Base-by-base conservation (phyloP, 2,329 filamentous ascomycete species). In the Allantophomopsis lycopodina region DNA sequence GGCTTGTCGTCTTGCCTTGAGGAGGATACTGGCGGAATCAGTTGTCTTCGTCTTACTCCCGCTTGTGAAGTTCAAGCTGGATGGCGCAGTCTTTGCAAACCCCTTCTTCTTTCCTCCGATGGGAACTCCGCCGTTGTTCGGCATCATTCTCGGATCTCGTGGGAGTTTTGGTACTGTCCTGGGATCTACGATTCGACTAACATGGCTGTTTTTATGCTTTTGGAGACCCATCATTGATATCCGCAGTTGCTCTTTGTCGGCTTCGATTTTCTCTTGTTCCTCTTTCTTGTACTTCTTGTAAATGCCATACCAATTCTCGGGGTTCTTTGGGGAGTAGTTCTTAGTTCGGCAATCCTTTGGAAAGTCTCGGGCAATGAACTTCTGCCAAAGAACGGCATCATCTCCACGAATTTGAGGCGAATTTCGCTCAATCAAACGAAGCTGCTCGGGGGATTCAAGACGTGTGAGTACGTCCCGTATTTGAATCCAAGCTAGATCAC, bases 291-390 rank as follows among this genome's bases (percentile, higher is more conserved):
- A 79, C 46, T 76, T 75, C 46, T 69, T 64, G 61, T 93, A 95
- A 12, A 93, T 68, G 40, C 80, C 76, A 55, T 79, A 76, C 87
- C 87, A 95, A 43, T 76, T 76, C 30, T 65, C 65, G 0, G 79
- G 74, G 45, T 84, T 70, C 40, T 69, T 68, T 0, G 83, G 83
- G 17, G 74, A 64, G 48, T 78, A 73, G 18, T 74, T 71, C 53
- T 81, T 76, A 35, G 64, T 62, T 33, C 77, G 66, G 46, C 62
- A 60, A 57, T 76, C 79, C 8, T 28, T 28, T 41, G 73, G 63
- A 45, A 94, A 83, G 51, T 94, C 78, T 36, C 77, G 74, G 38
- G 74, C 71, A 57, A 96, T 91, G 52, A 95, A 73, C 20, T 73
- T 71, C 33, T 76, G 61, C 89, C 89, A 95, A 44, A 89, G 64